Evolutionary conservation across 768 basidiomycete genomes (phyloP).

Genomic region (Heimioporus sp.): DNA sequence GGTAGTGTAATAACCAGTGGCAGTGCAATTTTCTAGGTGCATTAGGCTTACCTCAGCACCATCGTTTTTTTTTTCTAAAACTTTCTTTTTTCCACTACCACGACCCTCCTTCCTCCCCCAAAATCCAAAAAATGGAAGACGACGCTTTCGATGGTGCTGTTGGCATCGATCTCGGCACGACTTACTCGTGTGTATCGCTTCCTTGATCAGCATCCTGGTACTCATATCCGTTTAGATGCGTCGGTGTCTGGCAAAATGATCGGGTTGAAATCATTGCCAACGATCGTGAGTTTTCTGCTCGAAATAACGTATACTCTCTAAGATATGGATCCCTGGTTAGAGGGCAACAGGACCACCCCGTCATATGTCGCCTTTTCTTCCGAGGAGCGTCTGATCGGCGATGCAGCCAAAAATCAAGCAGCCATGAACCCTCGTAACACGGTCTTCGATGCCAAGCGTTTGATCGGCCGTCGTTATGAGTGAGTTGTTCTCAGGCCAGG

Average conservation of each 20-base stretch:
- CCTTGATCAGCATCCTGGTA: slow-evolving; percentile 17
- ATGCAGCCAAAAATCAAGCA: slow-evolving; percentile 98
- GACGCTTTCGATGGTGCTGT: slow-evolving; percentile 88
- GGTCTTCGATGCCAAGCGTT: slow-evolving; percentile 98
- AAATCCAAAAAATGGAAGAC: slow-evolving; percentile 75
- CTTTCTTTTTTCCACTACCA: slow-evolving; percentile 28
- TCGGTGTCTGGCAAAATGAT: slow-evolving; percentile 99
- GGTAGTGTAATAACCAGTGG: slow-evolving; percentile 21
- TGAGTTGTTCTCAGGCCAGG: slow-evolving; percentile 35
- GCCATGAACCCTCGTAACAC: slow-evolving; percentile 99
- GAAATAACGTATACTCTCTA: not conserved
- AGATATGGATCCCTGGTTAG: slow-evolving; percentile 35
- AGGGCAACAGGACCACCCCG: slow-evolving; percentile 98
- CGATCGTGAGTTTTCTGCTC: slow-evolving; percentile 63
- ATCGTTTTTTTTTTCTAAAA: slow-evolving; percentile 35
- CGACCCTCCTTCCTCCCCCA: slow-evolving; percentile 30
- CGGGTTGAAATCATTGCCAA: slow-evolving; percentile 99
- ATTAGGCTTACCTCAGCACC: slow-evolving; percentile 54
- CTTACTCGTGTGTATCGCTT: slow-evolving; percentile 74
- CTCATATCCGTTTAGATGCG: slow-evolving; percentile 61
- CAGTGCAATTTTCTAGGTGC: slow-evolving; percentile 29
- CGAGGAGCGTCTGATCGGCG: slow-evolving; percentile 96
- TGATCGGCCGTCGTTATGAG: slow-evolving; percentile 98
- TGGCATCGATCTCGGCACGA: slow-evolving; percentile 96
- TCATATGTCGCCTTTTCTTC: slow-evolving; percentile 98